These are phyloP conservation scores for Macaranga tanarius DNA, from an alignment of 441 rosid genomes.

Conservation along the genomic window DNA sequence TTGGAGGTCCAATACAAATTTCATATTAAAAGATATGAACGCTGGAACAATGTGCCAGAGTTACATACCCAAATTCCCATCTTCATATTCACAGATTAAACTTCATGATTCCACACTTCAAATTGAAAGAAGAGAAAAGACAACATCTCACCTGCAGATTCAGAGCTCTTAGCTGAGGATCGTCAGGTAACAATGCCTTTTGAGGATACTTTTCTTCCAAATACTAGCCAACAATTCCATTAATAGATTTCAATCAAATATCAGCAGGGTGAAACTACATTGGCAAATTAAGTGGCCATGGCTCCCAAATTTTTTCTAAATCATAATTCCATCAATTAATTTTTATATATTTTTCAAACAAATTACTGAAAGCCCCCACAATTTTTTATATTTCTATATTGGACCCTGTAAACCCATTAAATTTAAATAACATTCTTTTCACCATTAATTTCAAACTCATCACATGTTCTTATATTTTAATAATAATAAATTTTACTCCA, in stretches of 20 bases:
- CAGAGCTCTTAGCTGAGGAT: constrained; percentile 41
- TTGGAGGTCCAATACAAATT: background rate
- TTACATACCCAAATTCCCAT: background rate
- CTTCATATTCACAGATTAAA: background rate
- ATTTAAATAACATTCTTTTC: too few relatives aligned
- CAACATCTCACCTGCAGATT: constrained; percentile 45
- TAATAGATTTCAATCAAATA: constrained; percentile 1
- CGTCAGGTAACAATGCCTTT: constrained; percentile 46
- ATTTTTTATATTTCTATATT: too few relatives aligned
- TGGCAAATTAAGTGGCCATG: too few relatives aligned
- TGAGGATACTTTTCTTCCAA: constrained; percentile 61
- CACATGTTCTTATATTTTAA: too few relatives aligned
- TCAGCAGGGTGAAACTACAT: background rate
- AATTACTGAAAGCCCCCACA: too few relatives aligned
- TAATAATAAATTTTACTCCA: too few relatives aligned
- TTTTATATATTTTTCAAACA: too few relatives aligned
- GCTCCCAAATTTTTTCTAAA: too few relatives aligned
- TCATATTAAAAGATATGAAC: background rate
- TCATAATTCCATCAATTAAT: too few relatives aligned
- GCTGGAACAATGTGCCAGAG: background rate
- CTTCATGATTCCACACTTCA: background rate
- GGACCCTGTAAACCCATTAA: too few relatives aligned
- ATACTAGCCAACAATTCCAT: constrained; percentile 36
- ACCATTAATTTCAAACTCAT: too few relatives aligned
- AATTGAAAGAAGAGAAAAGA: constrained; percentile 1